Conservation (phyloP, 768 basidiomycete species). For the Boletus sp. region DNA sequence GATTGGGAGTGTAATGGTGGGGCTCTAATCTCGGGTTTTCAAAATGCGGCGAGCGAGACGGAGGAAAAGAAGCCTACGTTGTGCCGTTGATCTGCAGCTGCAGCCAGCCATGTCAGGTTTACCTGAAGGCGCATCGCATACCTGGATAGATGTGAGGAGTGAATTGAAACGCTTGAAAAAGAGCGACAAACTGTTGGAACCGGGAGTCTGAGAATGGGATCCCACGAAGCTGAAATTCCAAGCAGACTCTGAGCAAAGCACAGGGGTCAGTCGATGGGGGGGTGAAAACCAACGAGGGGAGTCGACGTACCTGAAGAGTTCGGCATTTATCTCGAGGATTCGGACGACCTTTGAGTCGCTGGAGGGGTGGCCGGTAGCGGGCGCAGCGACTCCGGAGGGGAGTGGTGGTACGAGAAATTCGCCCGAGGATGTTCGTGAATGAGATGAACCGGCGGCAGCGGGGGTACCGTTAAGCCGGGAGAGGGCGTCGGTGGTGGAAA, state of each 20-base stretch:
- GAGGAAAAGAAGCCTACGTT: conserved; percentile 36
- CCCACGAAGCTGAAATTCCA: conserved; percentile 56
- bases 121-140: conserved; percentile 61
- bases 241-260: conserved; percentile 45
- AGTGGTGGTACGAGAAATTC: conserved; percentile 30
- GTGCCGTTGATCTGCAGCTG: conserved; percentile 58
- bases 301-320: conserved; percentile 58
- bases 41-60: conserved; percentile 3
- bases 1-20: conserved; percentile 45
- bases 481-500: conserved; percentile 18
- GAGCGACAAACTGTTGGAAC: conserved; percentile 52
- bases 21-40: conserved; percentile 21
- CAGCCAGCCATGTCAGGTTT: conserved; percentile 69
- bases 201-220: conserved; percentile 45
- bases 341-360: conserved; percentile 46
- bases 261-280: conserved; percentile 2
- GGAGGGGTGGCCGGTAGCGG: conserved; percentile 4
- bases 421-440: conserved; percentile 27
- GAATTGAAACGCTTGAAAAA: neutral
- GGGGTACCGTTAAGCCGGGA: conserved; percentile 21
- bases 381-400: conserved; percentile 22
- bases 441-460: conserved; percentile 20
- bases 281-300: neutral
- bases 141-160: conserved; percentile 36
- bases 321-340: conserved; percentile 65